Conservation (phyloP, 306 rosid genomes). For the Comarum palustre region DNA sequence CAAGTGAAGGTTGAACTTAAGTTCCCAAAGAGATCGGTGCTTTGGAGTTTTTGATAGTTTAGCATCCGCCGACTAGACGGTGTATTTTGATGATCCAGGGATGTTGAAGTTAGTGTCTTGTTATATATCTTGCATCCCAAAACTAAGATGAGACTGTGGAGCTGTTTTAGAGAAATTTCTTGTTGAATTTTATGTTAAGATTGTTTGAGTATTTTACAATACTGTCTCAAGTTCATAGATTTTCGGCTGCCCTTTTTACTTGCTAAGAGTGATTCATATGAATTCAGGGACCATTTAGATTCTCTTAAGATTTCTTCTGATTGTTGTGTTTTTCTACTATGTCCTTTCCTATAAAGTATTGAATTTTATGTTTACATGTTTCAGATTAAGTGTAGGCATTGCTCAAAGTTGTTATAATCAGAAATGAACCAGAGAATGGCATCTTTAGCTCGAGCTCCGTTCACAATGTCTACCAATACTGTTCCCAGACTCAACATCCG, state of each 20-base stretch:
- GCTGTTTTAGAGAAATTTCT: background rate
- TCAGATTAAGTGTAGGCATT: slow-evolving; percentile 19
- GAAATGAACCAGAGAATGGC: slow-evolving; percentile 42
- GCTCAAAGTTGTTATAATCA: slow-evolving; percentile 14
- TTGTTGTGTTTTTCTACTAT: background rate
- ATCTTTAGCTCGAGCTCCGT: slow-evolving; percentile 39
- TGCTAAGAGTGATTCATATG: slow-evolving; percentile 1
- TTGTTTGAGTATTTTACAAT: background rate
- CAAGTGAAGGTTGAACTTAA: background rate
- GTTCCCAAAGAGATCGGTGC: background rate
- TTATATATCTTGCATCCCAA: background rate
- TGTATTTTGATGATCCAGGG: background rate
- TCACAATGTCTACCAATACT: slow-evolving; percentile 24
- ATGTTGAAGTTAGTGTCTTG: background rate
- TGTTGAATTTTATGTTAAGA: background rate
- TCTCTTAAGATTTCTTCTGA: too few relatives aligned
- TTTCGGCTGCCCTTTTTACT: background rate
- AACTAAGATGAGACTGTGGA: background rate
- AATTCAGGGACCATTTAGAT: background rate
- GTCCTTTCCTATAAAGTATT: background rate
- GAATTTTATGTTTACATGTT: slow-evolving; percentile 2
- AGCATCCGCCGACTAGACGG: background rate
- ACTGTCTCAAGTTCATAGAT: background rate
- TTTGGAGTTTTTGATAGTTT: background rate
- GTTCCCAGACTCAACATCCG: slow-evolving; percentile 25